Evolutionary conservation across 805 yeast species (phyloP).

Genomic region (Lachancea kluyveri): DNA sequence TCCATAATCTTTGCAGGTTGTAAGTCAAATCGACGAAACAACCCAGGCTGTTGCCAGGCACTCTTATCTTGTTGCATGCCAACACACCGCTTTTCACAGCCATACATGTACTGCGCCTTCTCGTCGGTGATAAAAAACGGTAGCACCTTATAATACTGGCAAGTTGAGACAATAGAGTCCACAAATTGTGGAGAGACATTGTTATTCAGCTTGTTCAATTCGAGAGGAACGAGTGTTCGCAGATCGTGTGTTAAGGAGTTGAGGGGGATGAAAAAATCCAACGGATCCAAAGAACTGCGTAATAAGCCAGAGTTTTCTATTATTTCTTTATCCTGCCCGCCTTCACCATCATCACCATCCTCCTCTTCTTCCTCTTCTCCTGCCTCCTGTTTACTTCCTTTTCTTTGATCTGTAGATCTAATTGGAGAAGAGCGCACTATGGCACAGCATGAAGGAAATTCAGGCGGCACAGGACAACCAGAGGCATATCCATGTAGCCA

Average conservation of each 20-base stretch:
- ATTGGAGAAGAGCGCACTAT: constrained; percentile 14
- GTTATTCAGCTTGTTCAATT: too few species aligned
- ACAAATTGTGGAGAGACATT: too few species aligned
- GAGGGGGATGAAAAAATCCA: constrained; percentile 48
- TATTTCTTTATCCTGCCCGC: constrained; percentile 8
- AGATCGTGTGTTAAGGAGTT: constrained; percentile 11
- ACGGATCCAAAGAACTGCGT: constrained; percentile 47
- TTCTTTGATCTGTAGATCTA: constrained; percentile 18
- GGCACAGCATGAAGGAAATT: constrained; percentile 42
- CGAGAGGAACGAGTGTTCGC: constrained; percentile 4
- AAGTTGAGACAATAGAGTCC: too few species aligned
- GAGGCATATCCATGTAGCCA: constrained; percentile 81
- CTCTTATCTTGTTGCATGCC: constrained; percentile 6
- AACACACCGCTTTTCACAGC: constrained; percentile 9
- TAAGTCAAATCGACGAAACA: constrained; percentile 76
- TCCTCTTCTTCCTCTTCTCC: constrained; percentile 17
- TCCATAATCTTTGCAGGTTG: constrained; percentile 74
- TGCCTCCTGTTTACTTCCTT: constrained; percentile 11
- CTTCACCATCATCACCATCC: constrained; percentile 19
- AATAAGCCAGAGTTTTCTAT: constrained; percentile 37
- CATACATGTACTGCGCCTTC: constrained; percentile 19
- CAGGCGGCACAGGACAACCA: constrained; percentile 43
- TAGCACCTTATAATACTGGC: constrained; percentile 29
- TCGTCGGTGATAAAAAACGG: constrained; percentile 39
- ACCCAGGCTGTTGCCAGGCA: constrained; percentile 54